phyloP scores from a whole-genome alignment of 2,329 filamentous ascomycete species.

The Aureobasidium uvarum region DNA sequence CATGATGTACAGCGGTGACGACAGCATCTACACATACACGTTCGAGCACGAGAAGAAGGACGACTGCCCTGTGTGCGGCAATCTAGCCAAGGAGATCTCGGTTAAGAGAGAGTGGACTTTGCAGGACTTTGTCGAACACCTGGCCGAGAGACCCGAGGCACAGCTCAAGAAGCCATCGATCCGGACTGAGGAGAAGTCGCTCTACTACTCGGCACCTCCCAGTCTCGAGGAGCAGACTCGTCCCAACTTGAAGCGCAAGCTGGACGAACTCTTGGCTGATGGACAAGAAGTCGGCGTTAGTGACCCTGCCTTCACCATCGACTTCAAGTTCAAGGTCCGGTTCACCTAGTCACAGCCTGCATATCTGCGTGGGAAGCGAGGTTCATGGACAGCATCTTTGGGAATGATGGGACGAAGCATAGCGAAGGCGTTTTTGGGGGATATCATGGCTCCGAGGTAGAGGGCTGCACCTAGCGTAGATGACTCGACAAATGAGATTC shows the following conservation, averaged over 20 bases:
- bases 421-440: constrained; percentile 21
- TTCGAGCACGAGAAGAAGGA: constrained; percentile 92
- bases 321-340: constrained; percentile 60
- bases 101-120: constrained; percentile 71
- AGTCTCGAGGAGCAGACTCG: constrained; percentile 81
- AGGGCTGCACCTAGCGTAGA: background rate
- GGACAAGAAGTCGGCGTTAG: constrained; percentile 90
- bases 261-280: constrained; percentile 71
- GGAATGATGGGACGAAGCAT: constrained; percentile 17
- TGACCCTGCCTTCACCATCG: constrained; percentile 80
- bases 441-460: background rate
- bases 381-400: background rate
- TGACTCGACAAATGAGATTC: background rate
- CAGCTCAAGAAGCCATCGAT: constrained; percentile 94
- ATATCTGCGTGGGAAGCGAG: background rate
- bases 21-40: constrained; percentile 94
- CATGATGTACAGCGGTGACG: constrained; percentile 99
- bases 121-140: constrained; percentile 77
- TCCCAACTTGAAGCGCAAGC: constrained; percentile 74
- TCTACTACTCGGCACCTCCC: constrained; percentile 85
- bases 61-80: constrained; percentile 93
- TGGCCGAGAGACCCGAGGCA: constrained; percentile 79
- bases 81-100: constrained; percentile 70
- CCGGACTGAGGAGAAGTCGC: constrained; percentile 72
- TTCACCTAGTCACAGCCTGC: constrained; percentile 40